These are phyloP conservation scores for Capsicum baccatum DNA, from an alignment of 257 asterid genomes.

Conservation along the genomic window DNA sequence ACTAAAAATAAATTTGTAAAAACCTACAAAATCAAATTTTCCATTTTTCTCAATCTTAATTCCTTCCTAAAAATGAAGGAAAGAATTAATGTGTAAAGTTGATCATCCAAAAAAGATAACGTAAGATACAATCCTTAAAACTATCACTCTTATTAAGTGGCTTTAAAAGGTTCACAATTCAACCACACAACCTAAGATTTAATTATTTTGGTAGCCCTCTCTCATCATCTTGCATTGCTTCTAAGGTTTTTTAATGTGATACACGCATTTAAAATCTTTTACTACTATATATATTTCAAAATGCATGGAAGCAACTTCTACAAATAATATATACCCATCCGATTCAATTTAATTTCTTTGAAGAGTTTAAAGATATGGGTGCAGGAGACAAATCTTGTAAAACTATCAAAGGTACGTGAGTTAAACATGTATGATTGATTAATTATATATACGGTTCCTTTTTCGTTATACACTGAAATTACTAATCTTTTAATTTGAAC, in stretches of 20 bases:
- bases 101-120: conserved; percentile 10
- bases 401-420: conserved; percentile 2
- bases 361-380: conserved; percentile 14
- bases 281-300: background rate
- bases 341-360: background rate
- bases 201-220: background rate
- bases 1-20: background rate
- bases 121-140: conserved; percentile 21
- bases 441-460: too few species aligned
- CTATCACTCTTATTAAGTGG: conserved; percentile 18
- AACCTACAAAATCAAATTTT: background rate
- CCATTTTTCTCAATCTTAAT: background rate
- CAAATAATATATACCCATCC: background rate
- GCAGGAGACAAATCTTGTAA: background rate
- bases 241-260: background rate
- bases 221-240: background rate
- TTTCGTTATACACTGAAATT: too few species aligned
- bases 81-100: conserved; percentile 3
- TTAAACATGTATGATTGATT: background rate
- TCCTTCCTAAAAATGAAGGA: background rate
- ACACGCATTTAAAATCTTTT: conserved; percentile 15
- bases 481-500: too few species aligned
- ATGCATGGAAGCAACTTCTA: conserved; percentile 1
- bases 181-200: conserved; percentile 15
- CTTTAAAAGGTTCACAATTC: conserved; percentile 18